phyloP scores from a whole-genome alignment of 768 basidiomycete species.

The Collybiopsis luxurians region DNA sequence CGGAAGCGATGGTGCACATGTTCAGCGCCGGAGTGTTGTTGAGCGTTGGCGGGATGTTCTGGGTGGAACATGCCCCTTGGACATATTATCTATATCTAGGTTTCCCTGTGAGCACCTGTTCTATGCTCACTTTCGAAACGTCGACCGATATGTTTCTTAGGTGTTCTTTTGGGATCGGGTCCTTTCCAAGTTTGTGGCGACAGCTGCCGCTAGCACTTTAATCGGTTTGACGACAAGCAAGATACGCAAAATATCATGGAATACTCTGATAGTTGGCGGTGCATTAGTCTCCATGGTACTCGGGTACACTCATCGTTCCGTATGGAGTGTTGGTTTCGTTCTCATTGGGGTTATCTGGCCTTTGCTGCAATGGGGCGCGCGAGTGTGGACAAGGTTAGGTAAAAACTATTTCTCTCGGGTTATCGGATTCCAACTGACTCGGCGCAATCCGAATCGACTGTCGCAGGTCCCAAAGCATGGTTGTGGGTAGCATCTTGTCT shows the following conservation, averaged over 20 bases:
- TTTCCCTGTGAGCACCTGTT: slow-evolving; percentile 58
- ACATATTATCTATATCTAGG: slow-evolving; percentile 73
- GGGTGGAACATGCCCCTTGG: slow-evolving; percentile 62
- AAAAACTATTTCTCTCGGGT: too few relatives aligned
- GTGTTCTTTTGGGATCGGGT: slow-evolving; percentile 3
- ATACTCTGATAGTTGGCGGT: neutral
- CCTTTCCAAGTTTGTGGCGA: neutral
- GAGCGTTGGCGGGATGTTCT: slow-evolving; percentile 37
- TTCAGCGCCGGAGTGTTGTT: slow-evolving; percentile 35
- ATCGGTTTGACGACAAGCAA: neutral
- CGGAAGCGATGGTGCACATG: neutral
- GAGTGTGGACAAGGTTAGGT: slow-evolving; percentile 17
- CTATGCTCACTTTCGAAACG: neutral
- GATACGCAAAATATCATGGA: neutral
- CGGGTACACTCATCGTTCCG: slow-evolving; percentile 67
- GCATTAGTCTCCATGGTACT: slow-evolving; percentile 30
- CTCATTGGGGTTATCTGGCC: slow-evolving; percentile 70
- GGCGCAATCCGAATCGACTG: too few relatives aligned
- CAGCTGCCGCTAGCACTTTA: neutral
- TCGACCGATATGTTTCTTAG: neutral
- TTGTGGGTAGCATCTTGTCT: slow-evolving; percentile 52
- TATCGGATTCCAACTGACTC: too few relatives aligned
- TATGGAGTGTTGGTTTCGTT: slow-evolving; percentile 70
- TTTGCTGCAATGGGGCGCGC: slow-evolving; percentile 42
- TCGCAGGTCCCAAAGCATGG: neutral